Conservation (phyloP, 1,139 yeast genomes). For the Geotrichum reessii region DNA sequence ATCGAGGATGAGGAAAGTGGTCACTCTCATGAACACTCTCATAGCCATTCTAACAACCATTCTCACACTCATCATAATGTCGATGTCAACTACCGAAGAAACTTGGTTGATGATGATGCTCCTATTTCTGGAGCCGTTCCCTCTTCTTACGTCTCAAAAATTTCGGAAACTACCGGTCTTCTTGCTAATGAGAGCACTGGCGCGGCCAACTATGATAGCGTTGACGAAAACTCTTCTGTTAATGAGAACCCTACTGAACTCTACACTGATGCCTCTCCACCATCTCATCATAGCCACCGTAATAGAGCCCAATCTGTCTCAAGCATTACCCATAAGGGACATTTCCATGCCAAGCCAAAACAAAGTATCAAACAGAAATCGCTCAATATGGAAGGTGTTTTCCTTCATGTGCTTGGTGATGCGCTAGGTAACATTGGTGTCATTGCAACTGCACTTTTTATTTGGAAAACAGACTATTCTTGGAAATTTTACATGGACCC, state of each 20-base stretch:
- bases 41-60: conserved; percentile 21
- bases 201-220: not conserved
- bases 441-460: conserved; percentile 78
- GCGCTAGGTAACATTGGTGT: conserved; percentile 96
- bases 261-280: not conserved
- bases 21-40: conserved; percentile 24
- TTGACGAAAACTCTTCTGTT: conserved; percentile 2
- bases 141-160: conserved; percentile 4
- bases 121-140: conserved; percentile 18
- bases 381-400: conserved; percentile 95
- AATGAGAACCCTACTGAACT: not conserved
- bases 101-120: conserved; percentile 15
- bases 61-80: conserved; percentile 17
- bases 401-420: conserved; percentile 90
- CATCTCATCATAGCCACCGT: conserved; percentile 11
- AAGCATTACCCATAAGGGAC: conserved; percentile 31
- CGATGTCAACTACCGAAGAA: conserved; percentile 5
- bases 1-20: conserved; percentile 25
- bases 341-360: conserved; percentile 39
- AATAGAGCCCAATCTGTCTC: conserved; percentile 16
- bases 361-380: conserved; percentile 45
- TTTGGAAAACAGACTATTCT: conserved; percentile 85
- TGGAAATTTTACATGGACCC: conserved; percentile 92
- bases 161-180: conserved; percentile 15
- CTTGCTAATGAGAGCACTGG: conserved; percentile 14